phyloP scores from a whole-genome alignment of 768 basidiomycete species.

The Ramaria sp. region DNA sequence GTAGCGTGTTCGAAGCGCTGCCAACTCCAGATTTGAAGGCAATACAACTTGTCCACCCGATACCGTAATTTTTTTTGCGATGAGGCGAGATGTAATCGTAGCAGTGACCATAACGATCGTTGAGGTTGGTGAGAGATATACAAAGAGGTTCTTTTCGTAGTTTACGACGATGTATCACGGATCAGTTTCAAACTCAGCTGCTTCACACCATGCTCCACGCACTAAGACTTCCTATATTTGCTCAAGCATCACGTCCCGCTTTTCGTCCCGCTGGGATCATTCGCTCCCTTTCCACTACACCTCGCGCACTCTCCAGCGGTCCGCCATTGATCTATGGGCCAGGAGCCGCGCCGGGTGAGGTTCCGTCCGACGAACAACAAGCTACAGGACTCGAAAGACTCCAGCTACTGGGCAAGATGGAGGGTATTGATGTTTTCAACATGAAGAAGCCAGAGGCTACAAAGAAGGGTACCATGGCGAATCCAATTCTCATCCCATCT shows the following conservation, averaged over 20 bases:
- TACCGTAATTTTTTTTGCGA: too few relatives aligned
- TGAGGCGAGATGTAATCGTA: too few relatives aligned
- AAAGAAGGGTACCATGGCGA: slow-evolving; percentile 74
- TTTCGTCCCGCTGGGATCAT: background rate
- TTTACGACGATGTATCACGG: too few relatives aligned
- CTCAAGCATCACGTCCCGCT: background rate
- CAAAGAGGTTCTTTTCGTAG: too few relatives aligned
- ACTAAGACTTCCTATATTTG: background rate
- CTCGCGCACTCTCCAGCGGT: background rate
- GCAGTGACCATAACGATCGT: too few relatives aligned
- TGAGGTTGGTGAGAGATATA: too few relatives aligned
- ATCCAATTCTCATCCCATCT: slow-evolving; percentile 83
- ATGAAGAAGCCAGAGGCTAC: slow-evolving; percentile 73
- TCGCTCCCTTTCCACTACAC: background rate
- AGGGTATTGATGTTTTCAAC: slow-evolving; percentile 88
- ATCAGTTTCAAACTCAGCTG: slow-evolving; percentile 2
- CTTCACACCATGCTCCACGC: background rate
- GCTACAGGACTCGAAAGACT: slow-evolving; percentile 95
- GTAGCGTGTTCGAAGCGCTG: too few relatives aligned
- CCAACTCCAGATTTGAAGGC: too few relatives aligned
- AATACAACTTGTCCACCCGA: too few relatives aligned
- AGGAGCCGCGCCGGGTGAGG: slow-evolving; percentile 53
- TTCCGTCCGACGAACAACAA: slow-evolving; percentile 81
- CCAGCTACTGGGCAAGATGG: slow-evolving; percentile 79
- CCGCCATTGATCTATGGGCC: slow-evolving; percentile 53